Evolutionary conservation across 1,284 basidiomycete genomes (phyloP), one percentile per base, ranked within the genome.

Genomic region (Tilletia indica): DNA sequence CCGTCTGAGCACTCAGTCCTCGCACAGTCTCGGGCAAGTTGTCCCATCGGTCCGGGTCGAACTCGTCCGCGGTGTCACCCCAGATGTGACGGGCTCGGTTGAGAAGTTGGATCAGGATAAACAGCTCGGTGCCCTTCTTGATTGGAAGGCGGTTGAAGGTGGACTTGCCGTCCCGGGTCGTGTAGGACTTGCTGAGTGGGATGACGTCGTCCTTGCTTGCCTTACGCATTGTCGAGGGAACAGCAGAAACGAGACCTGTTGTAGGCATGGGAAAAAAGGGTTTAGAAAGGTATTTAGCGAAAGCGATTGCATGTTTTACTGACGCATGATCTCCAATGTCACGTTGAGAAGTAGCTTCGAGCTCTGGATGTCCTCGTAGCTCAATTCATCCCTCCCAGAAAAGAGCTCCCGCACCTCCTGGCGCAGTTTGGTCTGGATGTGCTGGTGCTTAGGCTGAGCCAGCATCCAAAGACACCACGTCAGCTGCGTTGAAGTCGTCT

Each of bases 391-490:
- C 16, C 75, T 58, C 69, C 73, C 77, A 4, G 31, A 2, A 21
- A 64, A 64, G 4, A 64, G 61, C 16, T 77, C 76, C 5, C 45
- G 63, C 39, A 72, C 68, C 11, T 70, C 67, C 9, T 63, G 42
- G 21, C 79, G 76, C 6, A 82, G 71, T 34, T 73, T 76, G 6
- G 58, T 54, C 83, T 94, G 93, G 8, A 89, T 83, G 1, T 86
- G 85, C 0, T 89, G 89, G 78, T 91, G 85, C 73, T 39, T 64
- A 34, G 61, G 61, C 34, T 87, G 86, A 0, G 92, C 89, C 51
- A 94, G 87, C 12, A 92, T 87, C 72, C 89, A 86, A 31, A 94
- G 85, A 1, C 89, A 89, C 92, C 92, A 94, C 0, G 91, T 91
- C 67, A 93, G 86, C 11, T 90, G 88, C 38, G 93, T 88, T 1